These are phyloP conservation scores for Atractiella rhizophila DNA, from an alignment of 768 basidiomycete species.

Conservation along the genomic window DNA sequence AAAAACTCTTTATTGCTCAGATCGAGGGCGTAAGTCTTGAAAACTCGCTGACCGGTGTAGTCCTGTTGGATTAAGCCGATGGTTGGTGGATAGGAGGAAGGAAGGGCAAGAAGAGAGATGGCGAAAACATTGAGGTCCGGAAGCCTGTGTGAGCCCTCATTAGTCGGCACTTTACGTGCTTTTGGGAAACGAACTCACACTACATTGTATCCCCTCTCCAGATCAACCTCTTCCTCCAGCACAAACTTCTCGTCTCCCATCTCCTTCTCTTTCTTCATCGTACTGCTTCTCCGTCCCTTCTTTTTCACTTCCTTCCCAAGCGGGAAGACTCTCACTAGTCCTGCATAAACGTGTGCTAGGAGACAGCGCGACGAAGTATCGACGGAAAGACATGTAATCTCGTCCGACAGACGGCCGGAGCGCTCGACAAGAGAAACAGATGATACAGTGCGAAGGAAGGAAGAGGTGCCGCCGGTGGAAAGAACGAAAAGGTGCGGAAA, in stretches of 20 bases:
- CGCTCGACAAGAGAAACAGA: slow-evolving; percentile 9
- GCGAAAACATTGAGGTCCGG: slow-evolving; percentile 44
- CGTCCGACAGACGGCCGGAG: slow-evolving; percentile 4
- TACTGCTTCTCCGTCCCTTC: not conserved
- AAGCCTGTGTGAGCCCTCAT: slow-evolving; percentile 24
- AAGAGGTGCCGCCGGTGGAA: not conserved
- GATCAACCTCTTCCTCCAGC: slow-evolving; percentile 4
- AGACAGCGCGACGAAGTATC: slow-evolving; percentile 5
- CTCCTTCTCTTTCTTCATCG: not conserved
- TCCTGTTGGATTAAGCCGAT: slow-evolving; percentile 47
- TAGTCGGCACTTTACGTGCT: not conserved
- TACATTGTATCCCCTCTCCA: slow-evolving; percentile 9
- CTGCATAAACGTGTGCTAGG: slow-evolving; percentile 13
- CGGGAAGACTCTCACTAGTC: slow-evolving; percentile 13
- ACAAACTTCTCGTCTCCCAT: not conserved
- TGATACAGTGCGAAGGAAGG: not conserved
- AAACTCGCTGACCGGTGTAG: slow-evolving; percentile 24
- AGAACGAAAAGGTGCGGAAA: slow-evolving; percentile 11
- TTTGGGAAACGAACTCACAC: slow-evolving; percentile 1
- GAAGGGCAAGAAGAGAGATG: slow-evolving; percentile 34
- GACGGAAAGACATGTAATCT: slow-evolving; percentile 8
- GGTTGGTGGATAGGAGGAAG: slow-evolving; percentile 24
- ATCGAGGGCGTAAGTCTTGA: slow-evolving; percentile 12
- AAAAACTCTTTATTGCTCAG: slow-evolving; percentile 4
- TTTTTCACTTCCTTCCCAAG: slow-evolving; percentile 1